A percentile compares a stretch with the other conserved stretches of the same genome.
Evolutionary conservation across 2,329 filamentous ascomycete genomes (phyloP).

Genomic region (Fusarium incarnatum): DNA sequence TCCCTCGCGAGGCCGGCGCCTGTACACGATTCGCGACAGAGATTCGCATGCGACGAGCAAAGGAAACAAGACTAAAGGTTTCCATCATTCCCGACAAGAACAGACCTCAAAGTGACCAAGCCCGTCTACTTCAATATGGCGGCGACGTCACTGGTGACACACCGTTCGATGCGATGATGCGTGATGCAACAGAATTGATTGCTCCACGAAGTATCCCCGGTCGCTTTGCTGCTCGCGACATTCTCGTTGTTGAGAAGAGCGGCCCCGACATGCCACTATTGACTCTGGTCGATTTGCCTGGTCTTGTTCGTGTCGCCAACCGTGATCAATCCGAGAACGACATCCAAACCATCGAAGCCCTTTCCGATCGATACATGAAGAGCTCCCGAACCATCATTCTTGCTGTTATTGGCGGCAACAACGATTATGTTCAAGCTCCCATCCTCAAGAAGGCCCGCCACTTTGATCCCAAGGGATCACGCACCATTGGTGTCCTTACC

Average conservation of each 20-base stretch:
- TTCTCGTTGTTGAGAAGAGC: conserved; percentile 69
- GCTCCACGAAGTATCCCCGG: conserved; percentile 62
- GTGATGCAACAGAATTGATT: conserved; percentile 62
- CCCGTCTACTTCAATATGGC: conserved; percentile 60
- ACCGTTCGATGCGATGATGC: conserved; percentile 64
- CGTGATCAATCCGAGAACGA: conserved; percentile 65
- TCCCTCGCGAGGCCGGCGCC: conserved; percentile 68
- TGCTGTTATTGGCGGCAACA: conserved; percentile 66
- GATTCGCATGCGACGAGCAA: conserved; percentile 64
- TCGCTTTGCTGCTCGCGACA: conserved; percentile 63
- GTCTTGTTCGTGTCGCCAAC: conserved; percentile 66
- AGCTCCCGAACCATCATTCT: conserved; percentile 66
- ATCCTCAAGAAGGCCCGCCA: conserved; percentile 63
- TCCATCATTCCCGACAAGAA: conserved; percentile 67
- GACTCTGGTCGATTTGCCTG: conserved; percentile 71
- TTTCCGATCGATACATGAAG: conserved; percentile 68
- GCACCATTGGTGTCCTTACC: conserved; percentile 64
- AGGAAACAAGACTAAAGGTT: conserved; percentile 59
- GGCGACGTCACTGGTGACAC: conserved; percentile 58
- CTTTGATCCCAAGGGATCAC: conserved; percentile 61
- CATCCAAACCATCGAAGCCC: conserved; percentile 62
- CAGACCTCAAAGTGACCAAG: conserved; percentile 60
- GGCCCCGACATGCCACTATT: conserved; percentile 70
- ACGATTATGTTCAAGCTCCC: conserved; percentile 65
- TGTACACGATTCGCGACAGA: conserved; percentile 73